These are phyloP conservation scores for Guyanaporus albipodus DNA, from an alignment of 768 basidiomycete species.

Conservation along the genomic window DNA sequence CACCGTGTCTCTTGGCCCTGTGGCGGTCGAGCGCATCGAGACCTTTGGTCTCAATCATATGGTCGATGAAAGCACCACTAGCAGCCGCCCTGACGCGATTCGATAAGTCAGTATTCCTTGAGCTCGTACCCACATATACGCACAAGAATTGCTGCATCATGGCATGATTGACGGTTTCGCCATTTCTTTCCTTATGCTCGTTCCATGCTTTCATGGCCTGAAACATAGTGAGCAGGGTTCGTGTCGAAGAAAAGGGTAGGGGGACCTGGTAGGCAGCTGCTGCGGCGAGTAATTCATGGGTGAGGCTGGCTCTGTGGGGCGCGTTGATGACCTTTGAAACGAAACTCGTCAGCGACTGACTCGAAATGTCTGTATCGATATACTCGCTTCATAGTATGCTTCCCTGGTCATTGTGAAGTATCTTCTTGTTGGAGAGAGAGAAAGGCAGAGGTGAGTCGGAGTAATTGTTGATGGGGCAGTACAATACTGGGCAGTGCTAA, in stretches of 20 bases:
- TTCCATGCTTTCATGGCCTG: constrained; percentile 66
- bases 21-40: constrained; percentile 44
- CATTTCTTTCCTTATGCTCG: constrained; percentile 46
- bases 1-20: constrained; percentile 40
- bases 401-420: constrained; percentile 14
- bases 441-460: no score
- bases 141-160: constrained; percentile 49
- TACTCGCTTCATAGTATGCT: constrained; percentile 21
- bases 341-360: not conserved
- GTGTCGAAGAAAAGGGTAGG: not conserved
- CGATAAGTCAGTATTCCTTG: not conserved
- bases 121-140: constrained; percentile 34
- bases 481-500: no score
- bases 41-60: constrained; percentile 55
- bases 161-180: constrained; percentile 46
- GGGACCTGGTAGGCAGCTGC: constrained; percentile 63
- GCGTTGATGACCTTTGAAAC: constrained; percentile 43
- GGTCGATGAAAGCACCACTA: constrained; percentile 50
- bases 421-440: not conserved
- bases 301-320: constrained; percentile 53
- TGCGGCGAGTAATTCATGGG: constrained; percentile 64
- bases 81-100: constrained; percentile 45
- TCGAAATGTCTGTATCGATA: not conserved
- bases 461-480: no score
- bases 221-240: not conserved